Percentiles rank a stretch among this genome's conserved stretches.
These are phyloP conservation scores for Papiliotrema fonsecae DNA, from an alignment of 1,284 basidiomycete genomes.

Conservation along the genomic window DNA sequence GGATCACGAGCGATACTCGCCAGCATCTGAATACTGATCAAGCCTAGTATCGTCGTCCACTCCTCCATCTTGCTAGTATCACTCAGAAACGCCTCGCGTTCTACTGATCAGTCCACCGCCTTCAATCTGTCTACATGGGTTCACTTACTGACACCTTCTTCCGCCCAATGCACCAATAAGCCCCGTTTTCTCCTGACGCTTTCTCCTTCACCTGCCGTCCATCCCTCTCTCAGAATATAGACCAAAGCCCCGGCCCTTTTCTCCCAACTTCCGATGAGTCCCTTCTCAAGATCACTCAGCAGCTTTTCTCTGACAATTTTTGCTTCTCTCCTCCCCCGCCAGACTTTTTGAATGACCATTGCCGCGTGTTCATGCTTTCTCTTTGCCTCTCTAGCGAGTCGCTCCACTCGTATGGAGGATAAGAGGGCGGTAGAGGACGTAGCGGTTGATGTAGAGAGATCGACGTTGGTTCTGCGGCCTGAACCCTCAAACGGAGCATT, in stretches of 20 bases:
- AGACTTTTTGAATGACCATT: slow-evolving; percentile 35
- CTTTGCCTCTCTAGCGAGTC: slow-evolving; percentile 32
- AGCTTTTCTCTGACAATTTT: slow-evolving; percentile 3
- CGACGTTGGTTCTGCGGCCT: slow-evolving; percentile 13
- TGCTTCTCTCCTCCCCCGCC: slow-evolving; percentile 30
- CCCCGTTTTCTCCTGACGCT: slow-evolving; percentile 2
- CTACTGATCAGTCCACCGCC: not conserved
- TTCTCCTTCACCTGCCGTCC: slow-evolving; percentile 4
- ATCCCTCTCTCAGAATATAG: slow-evolving; percentile 6
- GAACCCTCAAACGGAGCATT: not conserved
- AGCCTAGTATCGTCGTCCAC: not conserved
- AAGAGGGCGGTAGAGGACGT: slow-evolving; percentile 35
- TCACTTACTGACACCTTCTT: not conserved
- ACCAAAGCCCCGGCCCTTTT: slow-evolving; percentile 13
- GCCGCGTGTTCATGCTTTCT: slow-evolving; percentile 32
- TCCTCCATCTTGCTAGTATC: not conserved
- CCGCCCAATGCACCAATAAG: slow-evolving; percentile 20
- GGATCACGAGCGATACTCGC: slow-evolving; percentile 8
- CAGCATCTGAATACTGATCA: slow-evolving; percentile 4
- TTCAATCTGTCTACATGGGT: too few relatives aligned
- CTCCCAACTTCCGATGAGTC: slow-evolving; percentile 6
- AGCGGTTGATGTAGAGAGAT: slow-evolving; percentile 37
- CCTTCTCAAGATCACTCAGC: slow-evolving; percentile 12
- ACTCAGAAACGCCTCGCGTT: too few relatives aligned
- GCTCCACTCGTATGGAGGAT: slow-evolving; percentile 31